These are phyloP conservation scores for Penicillium sp. DNA, from an alignment of 2,329 filamentous ascomycete genomes.

Conservation along the genomic window DNA sequence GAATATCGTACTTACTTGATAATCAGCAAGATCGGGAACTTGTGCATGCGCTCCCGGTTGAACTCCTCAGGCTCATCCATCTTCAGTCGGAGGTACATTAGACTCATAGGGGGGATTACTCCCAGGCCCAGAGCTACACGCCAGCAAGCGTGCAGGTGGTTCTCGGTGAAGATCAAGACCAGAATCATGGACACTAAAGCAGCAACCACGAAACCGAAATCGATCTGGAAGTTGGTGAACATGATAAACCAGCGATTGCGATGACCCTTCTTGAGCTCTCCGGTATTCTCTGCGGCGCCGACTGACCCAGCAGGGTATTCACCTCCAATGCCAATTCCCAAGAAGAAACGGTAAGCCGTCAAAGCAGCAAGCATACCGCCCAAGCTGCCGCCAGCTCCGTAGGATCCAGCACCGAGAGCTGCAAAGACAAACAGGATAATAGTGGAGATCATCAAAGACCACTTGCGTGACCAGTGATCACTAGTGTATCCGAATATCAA, in stretches of 20 bases:
- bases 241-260: constrained; percentile 90
- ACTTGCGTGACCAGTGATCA: constrained; percentile 81
- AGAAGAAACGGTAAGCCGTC: constrained; percentile 80
- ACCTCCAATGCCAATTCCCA: constrained; percentile 74
- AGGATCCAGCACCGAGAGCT: constrained; percentile 72
- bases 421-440: constrained; percentile 83
- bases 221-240: constrained; percentile 86
- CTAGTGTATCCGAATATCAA: constrained; percentile 75
- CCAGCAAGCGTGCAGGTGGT: constrained; percentile 74
- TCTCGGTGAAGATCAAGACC: constrained; percentile 57
- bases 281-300: constrained; percentile 77
- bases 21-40: constrained; percentile 53
- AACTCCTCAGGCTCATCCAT: constrained; percentile 78
- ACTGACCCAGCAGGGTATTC: constrained; percentile 65
- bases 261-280: constrained; percentile 74
- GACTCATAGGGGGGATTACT: constrained; percentile 69
- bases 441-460: constrained; percentile 77
- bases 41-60: constrained; percentile 66
- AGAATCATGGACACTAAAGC: constrained; percentile 72
- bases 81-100: constrained; percentile 69
- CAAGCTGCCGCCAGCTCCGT: constrained; percentile 66
- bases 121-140: constrained; percentile 76
- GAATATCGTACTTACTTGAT: constrained; percentile 40
- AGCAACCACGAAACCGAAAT: constrained; percentile 77
- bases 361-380: constrained; percentile 74